Evolutionary conservation across 371 early-diverging fungal genomes (phyloP).

Genomic region (Funneliformis caledonium): DNA sequence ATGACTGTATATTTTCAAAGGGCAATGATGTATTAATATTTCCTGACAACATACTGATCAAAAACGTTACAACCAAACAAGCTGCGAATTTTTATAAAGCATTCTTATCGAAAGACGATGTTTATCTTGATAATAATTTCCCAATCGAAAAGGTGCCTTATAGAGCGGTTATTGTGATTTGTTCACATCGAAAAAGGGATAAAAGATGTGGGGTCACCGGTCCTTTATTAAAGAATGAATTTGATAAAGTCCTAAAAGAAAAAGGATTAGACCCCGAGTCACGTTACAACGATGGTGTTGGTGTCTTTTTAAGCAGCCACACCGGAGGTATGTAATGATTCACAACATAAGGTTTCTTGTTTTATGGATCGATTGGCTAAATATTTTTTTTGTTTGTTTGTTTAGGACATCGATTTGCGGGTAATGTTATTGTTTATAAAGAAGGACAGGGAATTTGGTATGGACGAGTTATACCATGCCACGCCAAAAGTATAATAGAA

Average conservation of each 20-base stretch:
- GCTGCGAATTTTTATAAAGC: constrained; percentile 44
- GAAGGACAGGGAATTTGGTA: constrained; percentile 70
- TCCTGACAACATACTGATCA: constrained; percentile 51
- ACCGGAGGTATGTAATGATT: constrained; percentile 61
- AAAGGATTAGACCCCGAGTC: constrained; percentile 61
- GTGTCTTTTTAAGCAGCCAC: constrained; percentile 69
- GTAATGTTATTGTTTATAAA: constrained; percentile 71
- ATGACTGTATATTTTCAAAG: constrained; percentile 41
- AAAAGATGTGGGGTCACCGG: constrained; percentile 83
- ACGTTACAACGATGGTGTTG: constrained; percentile 51
- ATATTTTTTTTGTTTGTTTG: background rate
- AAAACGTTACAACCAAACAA: constrained; percentile 46
- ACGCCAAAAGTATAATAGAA: constrained; percentile 62
- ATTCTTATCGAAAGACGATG: background rate
- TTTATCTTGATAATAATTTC: background rate
- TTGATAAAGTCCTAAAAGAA: constrained; percentile 62
- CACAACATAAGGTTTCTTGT: background rate
- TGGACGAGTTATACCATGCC: constrained; percentile 67
- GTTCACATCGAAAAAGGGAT: constrained; percentile 79
- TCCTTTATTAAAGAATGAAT: constrained; percentile 71
- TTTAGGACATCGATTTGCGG: constrained; percentile 83
- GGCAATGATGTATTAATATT: constrained; percentile 47
- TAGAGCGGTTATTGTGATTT: constrained; percentile 67
- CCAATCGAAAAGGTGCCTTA: constrained; percentile 46
- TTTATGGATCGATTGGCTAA: background rate